Evolutionary conservation across 345 rosid genomes (phyloP).

Genomic region (Mercurialis annua): DNA sequence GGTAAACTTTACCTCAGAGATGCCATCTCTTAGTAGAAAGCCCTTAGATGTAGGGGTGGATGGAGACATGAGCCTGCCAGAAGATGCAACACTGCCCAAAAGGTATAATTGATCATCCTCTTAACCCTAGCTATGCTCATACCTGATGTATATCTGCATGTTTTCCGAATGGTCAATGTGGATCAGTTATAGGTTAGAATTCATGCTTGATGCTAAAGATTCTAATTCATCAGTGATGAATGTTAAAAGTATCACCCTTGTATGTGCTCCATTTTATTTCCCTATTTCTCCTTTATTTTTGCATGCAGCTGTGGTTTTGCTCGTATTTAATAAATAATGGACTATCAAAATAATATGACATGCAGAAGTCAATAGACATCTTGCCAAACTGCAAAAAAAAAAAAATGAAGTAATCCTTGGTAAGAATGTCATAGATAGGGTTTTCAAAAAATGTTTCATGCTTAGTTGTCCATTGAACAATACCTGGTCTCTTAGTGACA

Average conservation of each 20-base stretch:
- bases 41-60: conserved; percentile 25
- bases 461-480: too few species aligned
- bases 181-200: background rate
- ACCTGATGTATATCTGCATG: background rate
- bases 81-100: conserved; percentile 20
- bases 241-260: background rate
- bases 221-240: background rate
- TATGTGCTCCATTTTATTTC: background rate
- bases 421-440: background rate
- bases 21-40: conserved; percentile 26
- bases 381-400: background rate
- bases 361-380: background rate
- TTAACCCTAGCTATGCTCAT: background rate
- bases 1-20: conserved; percentile 34
- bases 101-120: conserved; percentile 34
- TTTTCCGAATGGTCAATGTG: conserved; percentile 7
- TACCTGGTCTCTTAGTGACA: background rate
- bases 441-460: background rate
- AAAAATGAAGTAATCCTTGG: background rate
- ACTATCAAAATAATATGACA: background rate
- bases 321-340: background rate
- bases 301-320: background rate
- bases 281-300: background rate
- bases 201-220: background rate
- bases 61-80: conserved; percentile 30